Evolutionary conservation across 2,329 filamentous ascomycete genomes (phyloP).

Genomic region (Penicillium hordei): DNA sequence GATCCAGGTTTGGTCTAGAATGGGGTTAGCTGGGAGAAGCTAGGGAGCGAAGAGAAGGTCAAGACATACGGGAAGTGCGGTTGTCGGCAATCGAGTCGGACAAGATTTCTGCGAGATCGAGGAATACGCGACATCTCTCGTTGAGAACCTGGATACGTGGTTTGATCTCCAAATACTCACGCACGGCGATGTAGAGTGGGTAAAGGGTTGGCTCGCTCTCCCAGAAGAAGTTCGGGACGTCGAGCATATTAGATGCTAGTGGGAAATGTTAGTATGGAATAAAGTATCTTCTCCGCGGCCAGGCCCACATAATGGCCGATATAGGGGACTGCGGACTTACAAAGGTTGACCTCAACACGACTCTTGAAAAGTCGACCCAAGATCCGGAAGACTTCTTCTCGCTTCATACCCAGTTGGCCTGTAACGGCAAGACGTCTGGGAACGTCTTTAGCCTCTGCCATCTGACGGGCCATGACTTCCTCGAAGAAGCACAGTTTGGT

Average conservation of each 20-base stretch:
- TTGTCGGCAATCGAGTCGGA: conserved; percentile 88
- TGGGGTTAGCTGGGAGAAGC: neutral
- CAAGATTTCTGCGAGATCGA: conserved; percentile 92
- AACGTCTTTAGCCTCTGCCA: conserved; percentile 88
- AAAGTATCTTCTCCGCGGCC: neutral
- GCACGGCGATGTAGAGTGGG: conserved; percentile 88
- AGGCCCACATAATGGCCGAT: neutral
- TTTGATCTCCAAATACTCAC: conserved; percentile 97
- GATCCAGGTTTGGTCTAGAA: conserved; percentile 83
- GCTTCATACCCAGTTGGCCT: conserved; percentile 84
- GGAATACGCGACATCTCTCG: conserved; percentile 92
- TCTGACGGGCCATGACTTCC: conserved; percentile 90
- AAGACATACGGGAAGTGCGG: conserved; percentile 73
- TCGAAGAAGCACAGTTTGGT: conserved; percentile 97
- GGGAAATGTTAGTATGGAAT: conserved; percentile 18
- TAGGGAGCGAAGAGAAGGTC: neutral
- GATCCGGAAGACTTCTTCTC: conserved; percentile 89
- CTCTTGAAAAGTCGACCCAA: conserved; percentile 88
- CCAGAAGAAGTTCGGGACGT: conserved; percentile 83
- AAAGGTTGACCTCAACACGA: conserved; percentile 94
- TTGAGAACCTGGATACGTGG: conserved; percentile 95
- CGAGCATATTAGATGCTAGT: conserved; percentile 87
- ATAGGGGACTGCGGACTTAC: conserved; percentile 56
- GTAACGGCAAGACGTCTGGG: conserved; percentile 86
- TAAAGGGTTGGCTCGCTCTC: conserved; percentile 93